A percentile compares a stretch with the other conserved stretches of the same genome.
Conservation (phyloP, 2,329 filamentous ascomycete genomes). For the Colletotrichum sp. region DNA sequence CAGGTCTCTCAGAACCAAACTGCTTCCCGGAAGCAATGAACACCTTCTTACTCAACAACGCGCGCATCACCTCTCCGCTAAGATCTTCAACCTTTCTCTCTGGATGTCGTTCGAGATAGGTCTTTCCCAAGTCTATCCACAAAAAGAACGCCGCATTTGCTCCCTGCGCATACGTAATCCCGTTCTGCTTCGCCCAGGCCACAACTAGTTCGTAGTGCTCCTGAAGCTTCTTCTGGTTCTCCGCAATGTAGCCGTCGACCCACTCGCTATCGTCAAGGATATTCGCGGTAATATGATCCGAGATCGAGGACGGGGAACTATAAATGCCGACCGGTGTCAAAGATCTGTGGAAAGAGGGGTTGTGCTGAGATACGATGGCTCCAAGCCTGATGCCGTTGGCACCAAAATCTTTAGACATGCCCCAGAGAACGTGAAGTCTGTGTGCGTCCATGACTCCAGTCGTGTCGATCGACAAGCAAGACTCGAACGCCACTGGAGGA, state of each 20-base stretch:
- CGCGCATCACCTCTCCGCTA: background rate
- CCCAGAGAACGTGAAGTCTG: slow-evolving; percentile 44
- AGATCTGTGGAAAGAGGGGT: slow-evolving; percentile 27
- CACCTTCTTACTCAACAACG: slow-evolving; percentile 33
- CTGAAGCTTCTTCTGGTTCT: slow-evolving; percentile 45
- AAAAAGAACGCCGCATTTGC: slow-evolving; percentile 61
- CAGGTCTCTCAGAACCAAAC: slow-evolving; percentile 41
- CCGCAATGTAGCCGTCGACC: slow-evolving; percentile 45
- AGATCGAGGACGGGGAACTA: slow-evolving; percentile 5
- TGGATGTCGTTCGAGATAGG: slow-evolving; percentile 72
- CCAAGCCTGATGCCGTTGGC: slow-evolving; percentile 49
- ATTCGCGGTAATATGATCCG: slow-evolving; percentile 14
- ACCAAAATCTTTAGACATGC: slow-evolving; percentile 42
- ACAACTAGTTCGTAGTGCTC: slow-evolving; percentile 42
- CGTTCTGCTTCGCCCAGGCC: slow-evolving; percentile 38
- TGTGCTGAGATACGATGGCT: slow-evolving; percentile 26
- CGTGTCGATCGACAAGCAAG: slow-evolving; percentile 38
- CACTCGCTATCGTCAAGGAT: slow-evolving; percentile 25
- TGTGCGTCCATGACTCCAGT: slow-evolving; percentile 41
- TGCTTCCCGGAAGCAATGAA: slow-evolving; percentile 40
- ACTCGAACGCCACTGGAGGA: slow-evolving; percentile 39
- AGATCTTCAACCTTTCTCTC: slow-evolving; percentile 78
- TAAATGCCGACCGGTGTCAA: slow-evolving; percentile 4
- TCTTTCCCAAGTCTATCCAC: slow-evolving; percentile 52
- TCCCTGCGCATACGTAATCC: slow-evolving; percentile 49